A percentile compares a stretch with the other conserved stretches of the same genome.
Evolutionary conservation across 1,284 basidiomycete genomes (phyloP).

Genomic region (Apiotrichum veenhuisii): DNA sequence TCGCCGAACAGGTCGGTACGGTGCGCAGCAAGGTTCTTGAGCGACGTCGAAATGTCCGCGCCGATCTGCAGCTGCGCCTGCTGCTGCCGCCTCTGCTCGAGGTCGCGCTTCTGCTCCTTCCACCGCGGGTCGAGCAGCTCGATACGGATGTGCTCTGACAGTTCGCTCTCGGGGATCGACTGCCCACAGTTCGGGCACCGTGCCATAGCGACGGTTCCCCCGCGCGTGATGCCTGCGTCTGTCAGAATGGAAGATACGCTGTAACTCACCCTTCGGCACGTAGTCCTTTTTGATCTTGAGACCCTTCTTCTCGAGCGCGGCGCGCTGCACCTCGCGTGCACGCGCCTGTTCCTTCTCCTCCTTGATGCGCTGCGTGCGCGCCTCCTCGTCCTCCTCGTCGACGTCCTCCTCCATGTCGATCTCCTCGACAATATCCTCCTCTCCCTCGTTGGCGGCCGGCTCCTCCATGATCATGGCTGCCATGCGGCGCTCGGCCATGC

Average conservation of each 20-base stretch:
- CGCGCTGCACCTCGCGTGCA: slow-evolving; percentile 72
- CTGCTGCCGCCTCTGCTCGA: slow-evolving; percentile 85
- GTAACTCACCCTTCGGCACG: slow-evolving; percentile 75
- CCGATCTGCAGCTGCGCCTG: slow-evolving; percentile 74
- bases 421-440: slow-evolving; percentile 50
- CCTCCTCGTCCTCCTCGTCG: slow-evolving; percentile 57
- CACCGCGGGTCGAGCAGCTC: slow-evolving; percentile 95
- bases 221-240: slow-evolving; percentile 60
- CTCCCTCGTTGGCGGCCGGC: slow-evolving; percentile 72
- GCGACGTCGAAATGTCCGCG: slow-evolving; percentile 85
- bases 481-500: slow-evolving; percentile 94
- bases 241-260: background rate
- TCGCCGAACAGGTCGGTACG: slow-evolving; percentile 94
- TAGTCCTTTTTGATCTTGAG: slow-evolving; percentile 98
- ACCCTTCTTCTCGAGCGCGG: slow-evolving; percentile 69
- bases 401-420: slow-evolving; percentile 59
- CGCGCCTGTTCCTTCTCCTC: slow-evolving; percentile 71
- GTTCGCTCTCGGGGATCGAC: slow-evolving; percentile 87
- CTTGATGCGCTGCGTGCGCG: slow-evolving; percentile 60
- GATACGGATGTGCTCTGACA: slow-evolving; percentile 97
- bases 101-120: slow-evolving; percentile 85
- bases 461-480: slow-evolving; percentile 97
- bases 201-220: slow-evolving; percentile 63
- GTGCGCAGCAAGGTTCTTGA: slow-evolving; percentile 81
- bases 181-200: slow-evolving; percentile 92